These are phyloP conservation scores for Leccinellum rugosiceps DNA, from an alignment of 768 basidiomycete species.

Conservation along the genomic window DNA sequence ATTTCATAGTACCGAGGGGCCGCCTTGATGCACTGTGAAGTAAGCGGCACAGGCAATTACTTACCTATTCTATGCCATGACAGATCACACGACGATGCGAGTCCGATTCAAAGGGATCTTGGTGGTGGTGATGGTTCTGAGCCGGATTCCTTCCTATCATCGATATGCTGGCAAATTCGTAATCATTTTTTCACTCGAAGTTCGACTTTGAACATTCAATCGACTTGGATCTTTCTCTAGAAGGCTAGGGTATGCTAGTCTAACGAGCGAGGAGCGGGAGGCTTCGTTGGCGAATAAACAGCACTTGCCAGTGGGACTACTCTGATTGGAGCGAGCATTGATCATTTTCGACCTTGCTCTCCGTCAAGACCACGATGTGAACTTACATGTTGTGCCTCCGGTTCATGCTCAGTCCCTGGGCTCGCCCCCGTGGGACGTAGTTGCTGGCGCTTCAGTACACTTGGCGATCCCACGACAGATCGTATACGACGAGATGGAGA, in stretches of 20 bases:
- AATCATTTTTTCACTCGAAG: neutral
- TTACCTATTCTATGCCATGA: neutral
- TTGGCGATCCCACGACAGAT: neutral
- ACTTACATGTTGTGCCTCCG: too few species aligned
- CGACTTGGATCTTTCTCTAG: neutral
- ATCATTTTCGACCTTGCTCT: too few species aligned
- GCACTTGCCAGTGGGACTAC: neutral
- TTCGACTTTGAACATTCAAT: neutral
- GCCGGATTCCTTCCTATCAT: neutral
- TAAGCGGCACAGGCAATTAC: neutral
- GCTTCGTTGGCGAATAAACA: neutral
- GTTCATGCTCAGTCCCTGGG: too few species aligned
- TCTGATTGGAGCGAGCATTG: neutral
- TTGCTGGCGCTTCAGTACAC: neutral
- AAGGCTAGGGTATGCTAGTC: neutral
- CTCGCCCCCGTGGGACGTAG: neutral
- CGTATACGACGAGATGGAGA: neutral
- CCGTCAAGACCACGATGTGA: too few species aligned
- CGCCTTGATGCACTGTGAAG: neutral
- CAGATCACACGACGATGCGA: neutral
- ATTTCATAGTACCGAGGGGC: neutral
- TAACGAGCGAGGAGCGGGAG: neutral
- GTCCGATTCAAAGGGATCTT: neutral
- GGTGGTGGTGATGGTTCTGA: neutral
- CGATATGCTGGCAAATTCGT: neutral